Percentiles rank a stretch among this genome's conserved stretches.
phyloP scores from a whole-genome alignment of 495 filamentous ascomycete genomes.

The Paragyromitra xinjiangensis region DNA sequence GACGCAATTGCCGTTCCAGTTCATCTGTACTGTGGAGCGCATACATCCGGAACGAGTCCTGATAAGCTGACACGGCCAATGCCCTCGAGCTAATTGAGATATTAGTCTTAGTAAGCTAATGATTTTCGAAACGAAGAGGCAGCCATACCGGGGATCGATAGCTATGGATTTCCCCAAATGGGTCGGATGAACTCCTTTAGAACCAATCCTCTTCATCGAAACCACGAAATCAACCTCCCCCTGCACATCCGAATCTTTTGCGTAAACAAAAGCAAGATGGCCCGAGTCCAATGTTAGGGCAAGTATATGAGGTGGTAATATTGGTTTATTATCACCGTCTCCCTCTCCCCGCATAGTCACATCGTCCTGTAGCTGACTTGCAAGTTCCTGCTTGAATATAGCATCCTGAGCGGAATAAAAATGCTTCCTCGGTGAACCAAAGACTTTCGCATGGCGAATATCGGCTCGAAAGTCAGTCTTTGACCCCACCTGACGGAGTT shows the following conservation, averaged over 20 bases:
- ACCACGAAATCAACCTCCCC: slow-evolving; percentile 68
- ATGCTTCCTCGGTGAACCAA: slow-evolving; percentile 61
- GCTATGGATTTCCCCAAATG: slow-evolving; percentile 79
- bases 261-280: slow-evolving; percentile 76
- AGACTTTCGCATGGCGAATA: slow-evolving; percentile 71
- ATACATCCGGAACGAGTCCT: slow-evolving; percentile 70
- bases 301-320: slow-evolving; percentile 77
- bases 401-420: slow-evolving; percentile 51
- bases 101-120: slow-evolving; percentile 44
- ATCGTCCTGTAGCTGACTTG: slow-evolving; percentile 53
- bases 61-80: slow-evolving; percentile 71
- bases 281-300: slow-evolving; percentile 74
- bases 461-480: slow-evolving; percentile 79
- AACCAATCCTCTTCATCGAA: slow-evolving; percentile 67
- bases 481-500: slow-evolving; percentile 73
- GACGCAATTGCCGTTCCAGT: slow-evolving; percentile 60
- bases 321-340: slow-evolving; percentile 39
- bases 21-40: slow-evolving; percentile 65
- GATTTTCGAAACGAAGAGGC: slow-evolving; percentile 18
- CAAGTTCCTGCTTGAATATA: slow-evolving; percentile 50
- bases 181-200: slow-evolving; percentile 65
- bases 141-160: slow-evolving; percentile 75
- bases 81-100: slow-evolving; percentile 66
- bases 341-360: slow-evolving; percentile 59
- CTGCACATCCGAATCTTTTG: slow-evolving; percentile 60